Base-by-base conservation (phyloP, 2,329 filamentous ascomycete species). In the Periconia sp. region DNA sequence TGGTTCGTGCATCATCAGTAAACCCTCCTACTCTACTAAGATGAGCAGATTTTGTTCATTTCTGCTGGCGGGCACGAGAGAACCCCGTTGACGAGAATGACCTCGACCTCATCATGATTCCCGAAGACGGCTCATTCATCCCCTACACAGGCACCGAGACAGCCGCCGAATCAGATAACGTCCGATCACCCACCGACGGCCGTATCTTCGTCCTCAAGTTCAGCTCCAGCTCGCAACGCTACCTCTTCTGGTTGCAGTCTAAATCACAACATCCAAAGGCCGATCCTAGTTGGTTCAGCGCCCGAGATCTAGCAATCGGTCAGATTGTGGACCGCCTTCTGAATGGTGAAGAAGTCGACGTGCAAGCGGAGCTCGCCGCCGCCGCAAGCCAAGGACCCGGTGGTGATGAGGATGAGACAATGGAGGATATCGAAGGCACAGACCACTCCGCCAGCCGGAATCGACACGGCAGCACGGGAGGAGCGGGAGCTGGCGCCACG, bases 181-280 rank as follows among this genome's bases (percentile, higher is more conserved):
- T 88, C 64, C 86, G 87, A 32, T 78, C 75, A 5, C 79, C 80
- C 13, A 84, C 81, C 12, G 91, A 95, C 66, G 95, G 92, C 56
- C 89, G 94, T 61, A 86, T 99, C 69, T 96, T 92, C 69, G 86
- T 88, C 44, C 84, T 99, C 64, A 96, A 95, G 72, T 99, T 99
- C 76, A 83, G 82, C 21, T 96, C 92, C 10, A 96, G 90, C 51
- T 94, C 91, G 45, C 86, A 95, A 72, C 85, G 92, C 63, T 81
- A 97, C 73, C 80, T 96, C 46, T 99, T 97, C 78, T 99, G 92
- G 92, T 78, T 99, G 65, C 94, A 99, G 74, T 94, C 90, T 21
- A 92, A 92, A 73, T 82, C 87, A 22, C 91, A 96, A 73, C 83
- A 84, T 65, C 81, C 76, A 53, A 80, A 74, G 67, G 86, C 78